A percentile compares a stretch with the other conserved stretches of the same genome.
These are phyloP conservation scores for Thuja plicata DNA, from an alignment of 83 land plant species.

Conservation along the genomic window DNA sequence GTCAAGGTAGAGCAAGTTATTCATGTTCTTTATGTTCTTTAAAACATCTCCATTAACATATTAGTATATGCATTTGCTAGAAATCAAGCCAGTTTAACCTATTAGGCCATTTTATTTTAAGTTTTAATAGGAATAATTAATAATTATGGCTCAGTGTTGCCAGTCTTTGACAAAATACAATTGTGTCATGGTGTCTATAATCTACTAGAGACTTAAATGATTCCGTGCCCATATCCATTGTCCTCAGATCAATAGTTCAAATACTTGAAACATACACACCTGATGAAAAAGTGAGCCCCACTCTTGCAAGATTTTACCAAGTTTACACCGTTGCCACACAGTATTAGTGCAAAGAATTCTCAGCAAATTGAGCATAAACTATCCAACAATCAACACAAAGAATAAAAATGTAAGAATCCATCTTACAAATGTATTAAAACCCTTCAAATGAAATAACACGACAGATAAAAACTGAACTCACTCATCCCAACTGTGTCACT, in stretches of 20 bases:
- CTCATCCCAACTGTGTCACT: slow-evolving; percentile 74
- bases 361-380: slow-evolving; percentile 74
- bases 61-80: too few relatives aligned
- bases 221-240: not conserved
- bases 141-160: not conserved
- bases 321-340: slow-evolving; percentile 95
- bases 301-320: slow-evolving; percentile 88
- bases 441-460: not conserved
- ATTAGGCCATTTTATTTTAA: not conserved
- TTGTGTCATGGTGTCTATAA: not conserved
- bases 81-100: not conserved
- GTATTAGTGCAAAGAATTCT: slow-evolving; percentile 84
- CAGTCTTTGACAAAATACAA: not conserved
- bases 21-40: not conserved
- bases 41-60: not conserved
- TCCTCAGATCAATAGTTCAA: not conserved
- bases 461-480: slow-evolving; percentile 13
- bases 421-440: not conserved
- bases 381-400: slow-evolving; percentile 15
- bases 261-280: slow-evolving; percentile 33
- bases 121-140: too few relatives aligned
- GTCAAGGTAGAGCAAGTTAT: not conserved
- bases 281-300: slow-evolving; percentile 83
- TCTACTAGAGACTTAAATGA: not conserved
- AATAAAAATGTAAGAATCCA: slow-evolving; percentile 3